Evolutionary conservation across 768 basidiomycete species (phyloP).

Genomic region (Tricholomella constricta): DNA sequence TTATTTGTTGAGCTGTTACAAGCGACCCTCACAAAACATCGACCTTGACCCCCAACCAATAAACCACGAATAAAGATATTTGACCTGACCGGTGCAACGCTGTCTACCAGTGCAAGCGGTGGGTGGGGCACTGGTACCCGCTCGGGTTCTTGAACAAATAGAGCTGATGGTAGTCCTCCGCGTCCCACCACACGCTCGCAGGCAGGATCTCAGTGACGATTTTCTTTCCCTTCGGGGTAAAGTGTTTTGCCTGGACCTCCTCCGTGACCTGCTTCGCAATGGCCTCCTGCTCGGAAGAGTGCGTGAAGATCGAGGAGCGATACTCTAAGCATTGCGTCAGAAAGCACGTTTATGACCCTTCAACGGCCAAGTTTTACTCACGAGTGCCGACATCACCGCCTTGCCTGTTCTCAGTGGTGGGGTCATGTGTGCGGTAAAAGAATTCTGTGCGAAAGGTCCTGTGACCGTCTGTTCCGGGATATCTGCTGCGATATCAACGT

Average conservation of each 20-base stretch:
- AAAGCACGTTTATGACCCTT: background rate
- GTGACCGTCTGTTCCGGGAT: too few relatives aligned
- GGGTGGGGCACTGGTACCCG: constrained; percentile 93
- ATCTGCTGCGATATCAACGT: constrained; percentile 37
- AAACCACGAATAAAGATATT: too few relatives aligned
- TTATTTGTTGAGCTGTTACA: too few relatives aligned
- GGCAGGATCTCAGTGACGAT: constrained; percentile 78
- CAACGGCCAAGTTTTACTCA: constrained; percentile 41
- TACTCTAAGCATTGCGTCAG: constrained; percentile 58
- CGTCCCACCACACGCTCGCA: constrained; percentile 79
- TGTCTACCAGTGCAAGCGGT: constrained; percentile 76
- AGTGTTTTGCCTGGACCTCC: constrained; percentile 85
- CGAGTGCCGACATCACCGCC: constrained; percentile 79
- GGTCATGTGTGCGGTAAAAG: constrained; percentile 94
- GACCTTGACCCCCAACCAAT: too few relatives aligned
- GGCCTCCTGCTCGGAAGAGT: constrained; percentile 68
- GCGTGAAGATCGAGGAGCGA: constrained; percentile 88
- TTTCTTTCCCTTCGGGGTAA: constrained; percentile 65
- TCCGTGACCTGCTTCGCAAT: constrained; percentile 77
- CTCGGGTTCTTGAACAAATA: constrained; percentile 82
- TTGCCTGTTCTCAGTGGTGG: constrained; percentile 80
- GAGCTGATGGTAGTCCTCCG: constrained; percentile 83
- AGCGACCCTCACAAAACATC: too few relatives aligned
- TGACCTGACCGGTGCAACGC: background rate
- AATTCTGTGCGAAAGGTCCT: constrained; percentile 56